Conservation (phyloP, 2,329 filamentous ascomycete species). For the Drechslerella coelobrocha region DNA sequence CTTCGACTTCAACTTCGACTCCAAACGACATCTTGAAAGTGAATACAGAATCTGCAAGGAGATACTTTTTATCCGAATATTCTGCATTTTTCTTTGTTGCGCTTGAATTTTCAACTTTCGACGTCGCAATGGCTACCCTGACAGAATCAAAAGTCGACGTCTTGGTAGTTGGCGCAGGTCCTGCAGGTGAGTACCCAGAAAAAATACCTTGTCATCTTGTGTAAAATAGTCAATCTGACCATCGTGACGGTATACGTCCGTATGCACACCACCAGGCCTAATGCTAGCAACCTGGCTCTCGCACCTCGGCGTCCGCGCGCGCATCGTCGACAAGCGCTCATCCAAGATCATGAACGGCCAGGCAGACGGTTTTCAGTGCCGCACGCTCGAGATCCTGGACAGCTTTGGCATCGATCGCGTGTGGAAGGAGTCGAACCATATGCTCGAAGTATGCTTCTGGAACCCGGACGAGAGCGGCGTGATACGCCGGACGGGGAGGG, state of each 20-base stretch:
- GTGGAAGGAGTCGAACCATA: conserved; percentile 72
- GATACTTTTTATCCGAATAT: neutral
- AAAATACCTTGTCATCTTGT: no score
- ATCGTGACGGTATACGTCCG: no score
- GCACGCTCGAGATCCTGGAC: conserved; percentile 76
- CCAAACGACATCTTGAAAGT: neutral
- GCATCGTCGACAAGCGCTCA: conserved; percentile 59
- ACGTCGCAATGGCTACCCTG: conserved; percentile 1
- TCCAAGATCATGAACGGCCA: conserved; percentile 57
- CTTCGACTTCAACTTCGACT: no score
- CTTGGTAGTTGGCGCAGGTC: conserved; percentile 64
- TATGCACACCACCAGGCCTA: conserved; percentile 9
- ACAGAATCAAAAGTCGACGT: conserved; percentile 59
- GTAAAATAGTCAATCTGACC: neutral
- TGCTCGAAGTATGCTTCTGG: conserved; percentile 69
- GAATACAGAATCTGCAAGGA: neutral
- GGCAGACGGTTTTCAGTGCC: conserved; percentile 67
- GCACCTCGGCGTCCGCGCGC: conserved; percentile 62
- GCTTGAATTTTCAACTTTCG: conserved; percentile 5
- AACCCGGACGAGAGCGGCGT: conserved; percentile 68
- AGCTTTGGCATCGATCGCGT: conserved; percentile 71
- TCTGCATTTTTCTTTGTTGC: conserved; percentile 19
- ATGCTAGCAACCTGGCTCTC: conserved; percentile 60
- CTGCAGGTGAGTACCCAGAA: conserved; percentile 57
- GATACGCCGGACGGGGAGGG: conserved; percentile 67